Evolutionary conservation across 176 grass and related monocot genomes (phyloP).

Genomic region (Bolboschoenus planiculmis): DNA sequence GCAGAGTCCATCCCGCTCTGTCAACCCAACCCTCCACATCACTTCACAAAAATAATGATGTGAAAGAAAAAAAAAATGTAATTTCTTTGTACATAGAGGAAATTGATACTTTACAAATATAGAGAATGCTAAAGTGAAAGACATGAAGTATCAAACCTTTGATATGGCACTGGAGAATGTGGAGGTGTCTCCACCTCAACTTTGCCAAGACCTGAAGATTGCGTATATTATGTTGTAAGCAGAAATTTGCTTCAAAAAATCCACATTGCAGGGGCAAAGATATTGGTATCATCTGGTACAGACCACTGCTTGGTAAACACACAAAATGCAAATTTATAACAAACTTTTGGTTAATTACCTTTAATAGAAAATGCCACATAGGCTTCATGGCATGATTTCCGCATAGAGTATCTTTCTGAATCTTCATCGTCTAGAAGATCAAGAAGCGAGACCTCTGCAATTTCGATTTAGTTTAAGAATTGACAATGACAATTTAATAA

Average conservation of each 20-base stretch:
- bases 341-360: constrained; percentile 8
- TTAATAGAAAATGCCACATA: constrained; percentile 20
- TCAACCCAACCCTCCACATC: neutral
- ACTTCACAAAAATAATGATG: neutral
- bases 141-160: constrained; percentile 16
- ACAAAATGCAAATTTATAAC: neutral
- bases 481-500: neutral
- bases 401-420: neutral
- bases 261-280: neutral
- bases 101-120: neutral
- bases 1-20: neutral
- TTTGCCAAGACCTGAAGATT: constrained; percentile 18
- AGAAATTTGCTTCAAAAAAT: neutral
- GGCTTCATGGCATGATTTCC: constrained; percentile 10
- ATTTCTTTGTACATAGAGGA: neutral
- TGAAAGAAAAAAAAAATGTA: too few relatives aligned
- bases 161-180: constrained; percentile 5
- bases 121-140: neutral
- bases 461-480: neutral
- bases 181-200: constrained; percentile 20
- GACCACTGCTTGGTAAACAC: neutral
- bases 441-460: constrained; percentile 19
- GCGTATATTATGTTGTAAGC: neutral
- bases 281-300: neutral
- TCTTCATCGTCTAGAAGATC: constrained; percentile 13